A percentile compares a stretch with the other conserved stretches of the same genome.
phyloP scores from a whole-genome alignment of 345 rosid genomes.

The Aurinia saxatilis region DNA sequence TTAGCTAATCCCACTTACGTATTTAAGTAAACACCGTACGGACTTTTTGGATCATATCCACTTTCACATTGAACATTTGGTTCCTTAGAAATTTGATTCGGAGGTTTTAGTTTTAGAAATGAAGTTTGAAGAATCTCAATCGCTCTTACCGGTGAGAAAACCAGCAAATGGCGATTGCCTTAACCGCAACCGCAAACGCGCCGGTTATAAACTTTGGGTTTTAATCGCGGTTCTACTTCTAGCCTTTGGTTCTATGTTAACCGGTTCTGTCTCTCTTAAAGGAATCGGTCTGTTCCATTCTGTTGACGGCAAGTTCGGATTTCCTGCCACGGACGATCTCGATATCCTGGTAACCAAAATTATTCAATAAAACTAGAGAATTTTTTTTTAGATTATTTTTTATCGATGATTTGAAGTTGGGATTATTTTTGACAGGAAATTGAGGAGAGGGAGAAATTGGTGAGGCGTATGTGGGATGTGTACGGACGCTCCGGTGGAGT shows the following conservation, averaged over 20 bases:
- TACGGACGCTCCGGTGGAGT: constrained; percentile 51
- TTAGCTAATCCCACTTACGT: constrained; percentile 6
- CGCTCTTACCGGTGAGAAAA: constrained; percentile 21
- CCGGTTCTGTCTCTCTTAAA: constrained; percentile 74
- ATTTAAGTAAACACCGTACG: not conserved
- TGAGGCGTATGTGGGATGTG: constrained; percentile 74
- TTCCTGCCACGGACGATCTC: constrained; percentile 45
- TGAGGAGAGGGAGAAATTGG: constrained; percentile 75
- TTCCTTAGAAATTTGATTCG: not conserved
- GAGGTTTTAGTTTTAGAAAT: constrained; percentile 6
- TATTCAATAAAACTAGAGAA: not conserved
- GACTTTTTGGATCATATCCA: not conserved
- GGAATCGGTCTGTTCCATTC: constrained; percentile 46
- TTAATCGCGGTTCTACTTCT: constrained; percentile 58
- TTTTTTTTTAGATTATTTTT: no score
- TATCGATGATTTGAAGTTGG: no score
- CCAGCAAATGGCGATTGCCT: constrained; percentile 11
- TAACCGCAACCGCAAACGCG: constrained; percentile 6
- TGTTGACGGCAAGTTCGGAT: constrained; percentile 26
- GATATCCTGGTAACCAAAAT: constrained; percentile 47
- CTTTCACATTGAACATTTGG: constrained; percentile 14
- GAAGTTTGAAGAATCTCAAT: constrained; percentile 30
- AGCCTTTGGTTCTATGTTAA: constrained; percentile 77
- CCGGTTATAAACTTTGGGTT: constrained; percentile 65
- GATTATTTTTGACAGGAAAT: constrained; percentile 41